Evolutionary conservation across 345 rosid species (phyloP).

Genomic region (Populus tremula): DNA sequence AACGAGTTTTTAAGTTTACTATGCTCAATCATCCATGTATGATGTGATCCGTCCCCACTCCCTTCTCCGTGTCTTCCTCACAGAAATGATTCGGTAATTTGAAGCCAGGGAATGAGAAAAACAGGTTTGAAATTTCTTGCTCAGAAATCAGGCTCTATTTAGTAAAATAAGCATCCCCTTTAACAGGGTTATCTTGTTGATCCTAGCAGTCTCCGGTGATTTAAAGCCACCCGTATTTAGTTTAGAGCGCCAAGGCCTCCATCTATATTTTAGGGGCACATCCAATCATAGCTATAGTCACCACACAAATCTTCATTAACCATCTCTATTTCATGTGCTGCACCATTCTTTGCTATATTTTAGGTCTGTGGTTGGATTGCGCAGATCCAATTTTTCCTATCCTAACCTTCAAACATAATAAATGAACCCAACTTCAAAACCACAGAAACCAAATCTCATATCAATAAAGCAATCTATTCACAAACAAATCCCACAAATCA

Average conservation of each 20-base stretch:
- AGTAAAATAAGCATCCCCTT: too few species aligned
- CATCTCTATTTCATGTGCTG: background rate
- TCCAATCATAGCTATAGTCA: background rate
- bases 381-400: background rate
- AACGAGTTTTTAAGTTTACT: too few species aligned
- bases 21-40: too few species aligned
- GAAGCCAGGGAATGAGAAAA: too few species aligned
- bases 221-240: background rate
- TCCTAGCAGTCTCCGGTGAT: background rate
- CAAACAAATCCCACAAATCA: background rate
- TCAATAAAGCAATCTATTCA: background rate
- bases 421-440: too few species aligned
- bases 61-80: too few species aligned
- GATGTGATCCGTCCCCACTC: too few species aligned
- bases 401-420: too few species aligned
- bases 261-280: background rate
- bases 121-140: too few species aligned
- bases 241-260: background rate
- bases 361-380: background rate
- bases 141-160: too few species aligned
- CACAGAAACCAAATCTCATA: too few species aligned
- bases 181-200: background rate
- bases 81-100: too few species aligned
- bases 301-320: background rate
- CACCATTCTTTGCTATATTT: background rate